Base-by-base conservation (phyloP, 805 yeast genomes). In the Hanseniaspora vineae region DNA sequence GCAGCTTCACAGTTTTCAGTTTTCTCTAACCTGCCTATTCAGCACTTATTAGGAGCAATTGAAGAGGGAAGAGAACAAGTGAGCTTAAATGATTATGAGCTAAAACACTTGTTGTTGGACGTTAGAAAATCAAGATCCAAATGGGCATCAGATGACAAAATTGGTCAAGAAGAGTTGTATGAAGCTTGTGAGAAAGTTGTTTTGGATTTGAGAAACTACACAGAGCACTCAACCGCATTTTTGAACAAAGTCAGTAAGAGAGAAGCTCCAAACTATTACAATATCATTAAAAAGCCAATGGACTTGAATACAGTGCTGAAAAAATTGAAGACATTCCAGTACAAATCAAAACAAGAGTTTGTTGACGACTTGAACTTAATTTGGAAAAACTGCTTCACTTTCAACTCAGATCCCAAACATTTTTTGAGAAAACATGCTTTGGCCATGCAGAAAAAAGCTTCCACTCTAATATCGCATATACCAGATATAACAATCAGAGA, bases 141-240 rank as follows among this genome's bases (percentile, higher is more conserved):
- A 65, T 92, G 98, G 99, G 94, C 97, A 9, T 85, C 85, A 49
- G 97, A 92, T 59, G 95, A 89, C 49, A 74, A 84, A 51, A 80
- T 92, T 42, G 99, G 99, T 6, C 99, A 92, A 66, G 99, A 92
- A 60, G 99, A 94, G 62, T 72, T 92, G 19, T 92, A 92, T 59
- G 98, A 94, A 56, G 96, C 97, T 0, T 90, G 97, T 58, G 99
- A 92, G 57, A 89, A 88, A 58, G 98, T 92, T 1, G 89, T 90
- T 0, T 68, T 81, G 53, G 97, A 92, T 57, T 68, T 92, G 32
- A 74, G 98, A 58, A 85, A 90, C 6, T 86, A 83, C 55, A 90
- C 98, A 0, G 97, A 92, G 58, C 97, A 92, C 65, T 88, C 97
- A 0, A 88, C 97, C 1, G 95, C 97, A 0, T 92, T 92, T 59